Percentiles rank a stretch among this genome's conserved stretches.
These are phyloP conservation scores for Diphasiastrum complanatum DNA, from an alignment of 83 land plant species.

Conservation along the genomic window DNA sequence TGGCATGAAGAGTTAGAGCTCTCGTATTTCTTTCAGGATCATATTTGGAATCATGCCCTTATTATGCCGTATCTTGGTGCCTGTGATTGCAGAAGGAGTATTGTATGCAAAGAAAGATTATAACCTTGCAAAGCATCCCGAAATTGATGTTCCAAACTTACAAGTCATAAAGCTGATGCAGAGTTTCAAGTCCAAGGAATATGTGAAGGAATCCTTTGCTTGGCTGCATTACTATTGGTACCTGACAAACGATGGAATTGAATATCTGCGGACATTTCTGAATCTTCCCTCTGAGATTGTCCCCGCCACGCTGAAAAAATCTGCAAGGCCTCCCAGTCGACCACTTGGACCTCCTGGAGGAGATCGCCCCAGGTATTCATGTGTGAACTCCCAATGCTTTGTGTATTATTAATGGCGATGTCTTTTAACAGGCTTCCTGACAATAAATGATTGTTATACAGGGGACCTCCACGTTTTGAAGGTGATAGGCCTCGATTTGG, in stretches of 20 bases:
- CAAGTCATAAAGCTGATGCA: conserved; percentile 98
- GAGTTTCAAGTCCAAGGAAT: conserved; percentile 95
- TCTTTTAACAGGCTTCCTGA: background rate
- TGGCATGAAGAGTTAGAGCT: background rate
- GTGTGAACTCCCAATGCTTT: conserved; percentile 3
- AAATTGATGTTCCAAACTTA: conserved; percentile 86
- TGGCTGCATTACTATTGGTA: conserved; percentile 97
- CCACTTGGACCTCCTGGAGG: conserved; percentile 61
- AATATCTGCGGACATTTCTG: conserved; percentile 69
- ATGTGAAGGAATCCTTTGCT: conserved; percentile 84
- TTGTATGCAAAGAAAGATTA: conserved; percentile 89
- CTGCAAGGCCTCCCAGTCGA: conserved; percentile 52
- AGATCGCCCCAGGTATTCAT: conserved; percentile 79
- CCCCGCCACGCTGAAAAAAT: conserved; percentile 89
- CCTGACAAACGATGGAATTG: conserved; percentile 93
- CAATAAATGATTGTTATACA: conserved; percentile 2
- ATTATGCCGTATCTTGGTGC: no score
- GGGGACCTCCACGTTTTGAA: conserved; percentile 82
- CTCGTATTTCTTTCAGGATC: background rate
- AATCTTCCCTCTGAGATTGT: conserved; percentile 96
- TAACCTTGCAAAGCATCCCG: conserved; percentile 86
- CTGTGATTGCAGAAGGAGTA: conserved; percentile 65
- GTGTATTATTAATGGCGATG: background rate
- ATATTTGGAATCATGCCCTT: background rate
- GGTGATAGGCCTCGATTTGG: conserved; percentile 83